A percentile compares a stretch with the other conserved stretches of the same genome.
Conservation (phyloP, 495 filamentous ascomycete species). For the Symbiotaphrina buchneri region DNA sequence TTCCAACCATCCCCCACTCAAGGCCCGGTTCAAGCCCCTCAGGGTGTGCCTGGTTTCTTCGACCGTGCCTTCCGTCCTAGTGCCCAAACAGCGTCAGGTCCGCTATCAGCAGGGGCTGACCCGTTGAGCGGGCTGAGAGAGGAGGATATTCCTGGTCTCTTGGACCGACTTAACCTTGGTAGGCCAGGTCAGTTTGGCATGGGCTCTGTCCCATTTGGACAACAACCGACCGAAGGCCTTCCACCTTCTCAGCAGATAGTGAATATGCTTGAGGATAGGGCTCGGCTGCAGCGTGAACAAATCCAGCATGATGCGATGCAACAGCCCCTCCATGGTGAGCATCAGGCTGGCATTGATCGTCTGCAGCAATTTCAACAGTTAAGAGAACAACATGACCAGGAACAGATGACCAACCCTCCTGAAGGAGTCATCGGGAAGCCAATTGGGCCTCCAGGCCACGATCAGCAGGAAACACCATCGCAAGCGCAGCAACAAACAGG, state of each 20-base stretch:
- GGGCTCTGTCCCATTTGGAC: slow-evolving; percentile 18
- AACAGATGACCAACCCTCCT: slow-evolving; percentile 1
- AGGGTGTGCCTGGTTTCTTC: slow-evolving; percentile 46
- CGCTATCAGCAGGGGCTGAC: slow-evolving; percentile 27
- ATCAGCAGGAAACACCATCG: neutral
- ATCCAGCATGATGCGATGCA: slow-evolving; percentile 29
- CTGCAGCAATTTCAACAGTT: slow-evolving; percentile 41
- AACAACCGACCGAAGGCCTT: slow-evolving; percentile 28
- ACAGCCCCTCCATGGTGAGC: slow-evolving; percentile 19
- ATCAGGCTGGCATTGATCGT: slow-evolving; percentile 30
- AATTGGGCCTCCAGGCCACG: neutral
- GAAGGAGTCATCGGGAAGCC: neutral
- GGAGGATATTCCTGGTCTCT: slow-evolving; percentile 34
- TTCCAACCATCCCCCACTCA: slow-evolving; percentile 56
- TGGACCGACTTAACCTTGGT: slow-evolving; percentile 34
- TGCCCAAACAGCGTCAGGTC: slow-evolving; percentile 9
- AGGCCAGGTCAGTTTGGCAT: slow-evolving; percentile 28
- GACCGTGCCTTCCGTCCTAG: slow-evolving; percentile 16
- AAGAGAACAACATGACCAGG: slow-evolving; percentile 27
- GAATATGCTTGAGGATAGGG: slow-evolving; percentile 34
- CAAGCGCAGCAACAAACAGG: neutral
- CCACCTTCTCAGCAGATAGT: slow-evolving; percentile 34
- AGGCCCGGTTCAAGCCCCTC: slow-evolving; percentile 32
- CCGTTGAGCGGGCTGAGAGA: slow-evolving; percentile 17
- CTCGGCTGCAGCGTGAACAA: slow-evolving; percentile 38